Base-by-base conservation (phyloP, 2,329 filamentous ascomycete genomes). In the Ilyonectria mors-panacis region DNA sequence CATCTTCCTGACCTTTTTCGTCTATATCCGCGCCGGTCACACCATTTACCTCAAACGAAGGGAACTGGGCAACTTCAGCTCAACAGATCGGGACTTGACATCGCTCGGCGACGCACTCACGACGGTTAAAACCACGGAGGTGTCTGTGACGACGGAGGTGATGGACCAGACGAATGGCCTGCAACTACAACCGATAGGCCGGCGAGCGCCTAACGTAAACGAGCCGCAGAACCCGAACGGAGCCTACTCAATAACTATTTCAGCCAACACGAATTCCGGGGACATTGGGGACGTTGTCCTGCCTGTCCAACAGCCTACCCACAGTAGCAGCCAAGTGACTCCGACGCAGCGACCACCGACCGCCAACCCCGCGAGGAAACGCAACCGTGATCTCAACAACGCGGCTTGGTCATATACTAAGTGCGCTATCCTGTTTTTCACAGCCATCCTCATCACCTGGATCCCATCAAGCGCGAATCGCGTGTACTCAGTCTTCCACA, bases 381-480 rank as follows among this genome's bases (percentile, higher is more conserved):
- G 74, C 68, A 82, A 83, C 39, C 82, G 85, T 63, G 87, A 89
- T 63, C 83, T 88, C 21, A 90, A 87, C 76, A 90, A 85, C 39
- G 91, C 91, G 3, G 88, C 90, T 1, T 91, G 89, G 89, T 86
- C 88, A 1, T 93, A 93, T 76, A 88, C 91, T 63, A 92, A 92
- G 73, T 92, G 91, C 53, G 87, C 92, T 0, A 83, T 93, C 30
- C 84, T 93, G 9, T 93, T 93, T 84, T 93, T 93, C 79, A 85
- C 89, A 1, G 91, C 91, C 1, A 85, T 94, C 66, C 83, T 93
- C 57, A 86, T 93, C 28, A 93, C 92, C 6, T 94, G 92, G 92
- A 89, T 95, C 64, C 94, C 89, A 1, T 94, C 92, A 1, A 93
- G 91, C 23, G 87, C 92, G 66, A 96, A 97, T 78, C 87, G 94